Conservation (phyloP, 164 flowering plant species). For the Protea cynaroides region DNA sequence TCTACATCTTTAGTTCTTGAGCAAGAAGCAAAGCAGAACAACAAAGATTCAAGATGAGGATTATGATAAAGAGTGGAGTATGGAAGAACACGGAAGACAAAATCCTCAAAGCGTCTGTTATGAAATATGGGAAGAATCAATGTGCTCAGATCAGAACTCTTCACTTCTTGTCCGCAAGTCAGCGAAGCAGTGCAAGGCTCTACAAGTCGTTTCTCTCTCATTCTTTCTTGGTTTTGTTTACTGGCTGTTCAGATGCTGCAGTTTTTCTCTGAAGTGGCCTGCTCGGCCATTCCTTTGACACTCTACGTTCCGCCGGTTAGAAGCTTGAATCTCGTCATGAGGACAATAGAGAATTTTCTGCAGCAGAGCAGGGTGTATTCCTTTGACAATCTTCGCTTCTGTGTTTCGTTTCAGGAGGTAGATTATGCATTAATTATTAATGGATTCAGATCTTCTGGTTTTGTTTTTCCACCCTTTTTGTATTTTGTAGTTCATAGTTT, state of each 20-base stretch:
- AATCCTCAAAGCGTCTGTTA: constrained; percentile 91
- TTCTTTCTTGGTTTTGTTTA: neutral
- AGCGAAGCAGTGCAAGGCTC: constrained; percentile 94
- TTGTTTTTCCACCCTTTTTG: no score
- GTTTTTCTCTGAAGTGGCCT: constrained; percentile 57
- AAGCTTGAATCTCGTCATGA: constrained; percentile 66
- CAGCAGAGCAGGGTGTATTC: constrained; percentile 35
- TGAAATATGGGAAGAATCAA: no score
- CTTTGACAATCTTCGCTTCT: constrained; percentile 33
- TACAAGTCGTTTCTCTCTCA: neutral
- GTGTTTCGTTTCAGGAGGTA: constrained; percentile 34
- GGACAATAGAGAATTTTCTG: constrained; percentile 45
- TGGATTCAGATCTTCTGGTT: neutral
- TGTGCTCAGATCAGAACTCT: constrained; percentile 97
- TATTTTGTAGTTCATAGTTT: no score
- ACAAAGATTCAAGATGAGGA: constrained; percentile 74
- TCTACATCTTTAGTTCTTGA: constrained; percentile 7
- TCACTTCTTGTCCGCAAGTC: constrained; percentile 91
- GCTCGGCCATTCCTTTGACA: constrained; percentile 68
- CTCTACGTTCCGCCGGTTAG: constrained; percentile 73
- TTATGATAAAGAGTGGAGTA: constrained; percentile 96
- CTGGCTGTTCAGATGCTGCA: constrained; percentile 41
- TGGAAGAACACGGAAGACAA: constrained; percentile 99
- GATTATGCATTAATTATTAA: constrained; percentile 4
- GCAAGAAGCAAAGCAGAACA: constrained; percentile 2